Base-by-base conservation (phyloP, 1,284 basidiomycete genomes). In the Cryptococcus wingfieldii region DNA sequence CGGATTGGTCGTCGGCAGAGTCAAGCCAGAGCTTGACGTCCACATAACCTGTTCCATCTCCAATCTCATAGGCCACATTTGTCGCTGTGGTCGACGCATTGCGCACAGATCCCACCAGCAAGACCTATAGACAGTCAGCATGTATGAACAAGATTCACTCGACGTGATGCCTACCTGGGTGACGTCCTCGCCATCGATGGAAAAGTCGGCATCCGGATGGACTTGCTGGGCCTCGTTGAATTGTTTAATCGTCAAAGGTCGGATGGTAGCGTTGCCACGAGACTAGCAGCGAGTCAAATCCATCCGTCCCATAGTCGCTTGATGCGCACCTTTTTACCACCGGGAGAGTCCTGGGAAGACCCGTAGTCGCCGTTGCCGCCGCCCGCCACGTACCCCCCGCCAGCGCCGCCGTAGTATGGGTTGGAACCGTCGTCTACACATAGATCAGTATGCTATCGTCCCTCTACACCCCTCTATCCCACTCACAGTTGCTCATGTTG, bases 1-100 rank as follows among this genome's bases (percentile, higher is more conserved):
- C 78, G 38, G 78, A 79, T 2, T 80, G 79, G 25, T 86, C 84
- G 53, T 79, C 80, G 16, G 79, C 80, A 44, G 84, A 81, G 67
- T 94, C 90, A 8, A 87, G 80, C 95, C 95, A 98, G 65, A 88
- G 85, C 38, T 92, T 84, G 25, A 87, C 90, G 68, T 97, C 91
- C 34, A 97, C 85, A 57, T 81, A 81, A 3, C 90, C 95, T 1
- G 90, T 91, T 4, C 92, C 92, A 71, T 98, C 95, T 61, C 95
- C 89, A 9, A 98, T 78, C 60, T 80, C 78, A 73, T 91, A 94
- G 23, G 85, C 83, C 51, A 84, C 83, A 65, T 95, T 94, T 3
- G 93, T 98, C 1, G 89, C 81, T 61, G 90, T 86, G 16, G 79
- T 78, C 54, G 85, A 81, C 45, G 87, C 80, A 47, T 84, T 84